Evolutionary conservation across 345 rosid species (phyloP), one percentile per base, ranked within the genome.

Genomic region (Reutealis trisperma): DNA sequence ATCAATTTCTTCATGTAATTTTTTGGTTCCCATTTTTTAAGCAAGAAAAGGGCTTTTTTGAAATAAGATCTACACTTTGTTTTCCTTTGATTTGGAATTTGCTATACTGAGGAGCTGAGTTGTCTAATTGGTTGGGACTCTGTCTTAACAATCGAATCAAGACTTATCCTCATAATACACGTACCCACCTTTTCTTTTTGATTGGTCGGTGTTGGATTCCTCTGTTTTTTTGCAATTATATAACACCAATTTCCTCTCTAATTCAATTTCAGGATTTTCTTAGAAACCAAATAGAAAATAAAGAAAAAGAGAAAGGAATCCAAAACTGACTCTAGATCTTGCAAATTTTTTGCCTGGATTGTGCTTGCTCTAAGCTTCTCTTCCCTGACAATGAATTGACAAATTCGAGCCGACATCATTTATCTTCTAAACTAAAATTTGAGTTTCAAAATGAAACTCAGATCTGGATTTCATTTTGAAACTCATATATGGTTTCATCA

Each of bases 121-220:
- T 67, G 58, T 63, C 59, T 80, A 79, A 58, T 72, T 75, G 60
- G 79, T 91, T 94, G 97, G 98, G 98, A 83, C 88, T 86, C 71
- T 94, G 98, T 75, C 92, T 87, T 86, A 94, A 97, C 76, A 90
- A 91, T 73, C 91, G 90, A 81, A 88, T 92, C 86, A 94, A 85
- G 84, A 89, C 96, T n/a, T 94, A 92, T 81, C 86, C 90, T 62
- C 86, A 89, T 15, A 67, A 83, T 76, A 86, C 96, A 49, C 94
- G 98, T 94, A 30, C 49, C 44, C 41, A 1, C 21, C 12, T 13
- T 6, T 41, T 22, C 2, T 74, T 78, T 30, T 70, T 9, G n/a
- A 24, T 55, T 75, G 69, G n/a, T 25, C 7, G 37, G 52, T 62
- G 27, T 9, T 55, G 42, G 25, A 34, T 59, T 22, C 55, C 14